Percentiles rank a stretch among this genome's conserved stretches.
Conservation (phyloP, 2,329 filamentous ascomycete genomes). For the Colletotrichum sp. region DNA sequence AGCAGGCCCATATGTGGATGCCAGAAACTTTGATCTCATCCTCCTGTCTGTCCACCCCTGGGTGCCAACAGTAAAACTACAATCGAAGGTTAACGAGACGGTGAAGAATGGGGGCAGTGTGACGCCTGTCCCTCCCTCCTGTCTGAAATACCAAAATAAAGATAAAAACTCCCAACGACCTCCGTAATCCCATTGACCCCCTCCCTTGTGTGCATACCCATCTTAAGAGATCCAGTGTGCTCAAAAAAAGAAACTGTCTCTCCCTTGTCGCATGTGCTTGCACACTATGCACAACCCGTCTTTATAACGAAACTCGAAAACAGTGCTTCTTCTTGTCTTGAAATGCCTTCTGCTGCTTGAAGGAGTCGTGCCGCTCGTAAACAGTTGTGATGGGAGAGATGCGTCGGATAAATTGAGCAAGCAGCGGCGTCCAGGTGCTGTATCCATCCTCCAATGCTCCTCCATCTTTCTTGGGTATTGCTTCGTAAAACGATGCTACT, state of each 20-base stretch:
- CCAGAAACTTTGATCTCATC: background rate
- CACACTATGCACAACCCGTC: background rate
- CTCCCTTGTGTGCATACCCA: background rate
- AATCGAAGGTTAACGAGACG: conserved; percentile 12
- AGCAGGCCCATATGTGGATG: background rate
- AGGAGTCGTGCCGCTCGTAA: background rate
- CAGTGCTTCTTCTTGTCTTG: background rate
- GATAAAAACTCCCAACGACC: conserved; percentile 12
- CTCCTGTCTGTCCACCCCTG: background rate
- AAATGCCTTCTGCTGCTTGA: background rate
- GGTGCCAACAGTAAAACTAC: conserved; percentile 7
- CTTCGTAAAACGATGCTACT: conserved; percentile 14
- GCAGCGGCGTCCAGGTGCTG: background rate
- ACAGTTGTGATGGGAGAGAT: background rate
- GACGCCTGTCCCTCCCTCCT: background rate
- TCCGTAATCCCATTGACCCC: background rate
- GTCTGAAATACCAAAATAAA: background rate
- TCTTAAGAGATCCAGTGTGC: background rate
- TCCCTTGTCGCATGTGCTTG: background rate
- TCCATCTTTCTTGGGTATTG: conserved; percentile 16
- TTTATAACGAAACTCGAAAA: background rate
- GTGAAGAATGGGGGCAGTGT: background rate
- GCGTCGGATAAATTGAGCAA: background rate
- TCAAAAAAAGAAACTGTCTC: background rate
- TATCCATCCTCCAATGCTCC: background rate